These are phyloP conservation scores for Xylariaceae sp. DNA, from an alignment of 2,329 filamentous ascomycete genomes.

Conservation along the genomic window DNA sequence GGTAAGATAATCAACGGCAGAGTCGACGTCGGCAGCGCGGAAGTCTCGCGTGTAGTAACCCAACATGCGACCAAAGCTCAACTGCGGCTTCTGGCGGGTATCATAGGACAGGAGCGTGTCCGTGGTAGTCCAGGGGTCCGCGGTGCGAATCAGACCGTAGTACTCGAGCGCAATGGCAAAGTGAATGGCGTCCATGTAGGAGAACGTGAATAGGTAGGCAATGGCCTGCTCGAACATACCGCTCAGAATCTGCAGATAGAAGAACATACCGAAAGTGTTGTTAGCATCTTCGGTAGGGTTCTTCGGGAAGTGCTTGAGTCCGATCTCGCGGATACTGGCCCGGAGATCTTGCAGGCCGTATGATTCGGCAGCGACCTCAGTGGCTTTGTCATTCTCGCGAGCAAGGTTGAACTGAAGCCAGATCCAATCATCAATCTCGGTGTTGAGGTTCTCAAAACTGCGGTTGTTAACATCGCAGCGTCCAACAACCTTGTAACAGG, in stretches of 20 bases:
- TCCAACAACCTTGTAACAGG: slow-evolving; percentile 96
- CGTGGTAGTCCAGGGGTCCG: slow-evolving; percentile 69
- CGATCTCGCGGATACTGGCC: slow-evolving; percentile 78
- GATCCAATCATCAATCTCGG: slow-evolving; percentile 64
- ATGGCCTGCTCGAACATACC: slow-evolving; percentile 94
- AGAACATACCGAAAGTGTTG: slow-evolving; percentile 81
- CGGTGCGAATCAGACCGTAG: slow-evolving; percentile 83
- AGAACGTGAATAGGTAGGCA: slow-evolving; percentile 84
- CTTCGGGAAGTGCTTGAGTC: slow-evolving; percentile 84
- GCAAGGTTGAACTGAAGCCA: slow-evolving; percentile 69
- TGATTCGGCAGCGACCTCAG: slow-evolving; percentile 61
- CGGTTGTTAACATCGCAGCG: slow-evolving; percentile 64
- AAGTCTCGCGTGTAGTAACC: slow-evolving; percentile 96
- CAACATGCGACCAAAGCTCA: slow-evolving; percentile 91
- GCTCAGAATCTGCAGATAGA: slow-evolving; percentile 83
- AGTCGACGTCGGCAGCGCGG: slow-evolving; percentile 80
- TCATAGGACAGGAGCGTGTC: slow-evolving; percentile 65
- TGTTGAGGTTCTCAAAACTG: slow-evolving; percentile 57
- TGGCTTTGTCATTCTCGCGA: slow-evolving; percentile 56
- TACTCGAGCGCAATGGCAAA: slow-evolving; percentile 85
- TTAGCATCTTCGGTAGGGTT: slow-evolving; percentile 66
- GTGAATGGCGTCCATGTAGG: slow-evolving; percentile 89
- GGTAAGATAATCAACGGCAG: slow-evolving; percentile 87
- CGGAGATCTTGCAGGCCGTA: slow-evolving; percentile 66
- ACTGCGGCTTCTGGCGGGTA: slow-evolving; percentile 66